Percentiles rank a stretch among this genome's conserved stretches.
These are phyloP conservation scores for Lentinula detonsa DNA, from an alignment of 768 basidiomycete species.

Conservation along the genomic window DNA sequence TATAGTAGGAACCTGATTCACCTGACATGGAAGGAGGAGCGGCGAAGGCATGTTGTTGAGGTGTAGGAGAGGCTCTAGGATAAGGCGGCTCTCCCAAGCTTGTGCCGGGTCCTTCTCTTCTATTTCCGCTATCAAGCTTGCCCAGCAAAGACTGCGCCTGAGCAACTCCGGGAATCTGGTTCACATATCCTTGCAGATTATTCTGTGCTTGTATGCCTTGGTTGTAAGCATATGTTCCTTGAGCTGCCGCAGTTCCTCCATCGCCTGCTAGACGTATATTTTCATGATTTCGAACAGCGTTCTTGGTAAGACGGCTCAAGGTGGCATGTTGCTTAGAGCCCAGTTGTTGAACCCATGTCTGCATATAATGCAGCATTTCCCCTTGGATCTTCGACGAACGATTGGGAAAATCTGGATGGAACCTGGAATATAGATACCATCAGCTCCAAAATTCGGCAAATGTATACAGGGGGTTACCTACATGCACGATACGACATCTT, in stretches of 20 bases:
- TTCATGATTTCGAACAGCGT: slow-evolving; percentile 64
- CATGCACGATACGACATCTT: slow-evolving; percentile 66
- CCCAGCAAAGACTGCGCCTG: slow-evolving; percentile 36
- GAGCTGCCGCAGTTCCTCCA: slow-evolving; percentile 36
- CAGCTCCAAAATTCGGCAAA: not conserved
- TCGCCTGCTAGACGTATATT: slow-evolving; percentile 58
- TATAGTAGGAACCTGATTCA: slow-evolving; percentile 26
- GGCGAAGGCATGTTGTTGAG: slow-evolving; percentile 10
- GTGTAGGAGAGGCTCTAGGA: slow-evolving; percentile 5
- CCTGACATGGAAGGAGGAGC: slow-evolving; percentile 13
- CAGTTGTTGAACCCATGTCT: slow-evolving; percentile 50
- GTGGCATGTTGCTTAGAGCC: slow-evolving; percentile 40
- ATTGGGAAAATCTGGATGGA: slow-evolving; percentile 82
- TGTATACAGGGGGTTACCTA: slow-evolving; percentile 24
- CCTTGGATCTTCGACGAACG: slow-evolving; percentile 57
- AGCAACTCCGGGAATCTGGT: slow-evolving; percentile 39
- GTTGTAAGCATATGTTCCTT: slow-evolving; percentile 42
- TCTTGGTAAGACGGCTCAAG: slow-evolving; percentile 54
- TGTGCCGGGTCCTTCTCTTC: slow-evolving; percentile 19
- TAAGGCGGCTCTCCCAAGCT: not conserved
- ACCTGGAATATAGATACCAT: slow-evolving; percentile 31
- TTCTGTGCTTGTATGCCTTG: slow-evolving; percentile 46
- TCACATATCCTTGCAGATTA: slow-evolving; percentile 34
- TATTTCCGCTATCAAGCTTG: slow-evolving; percentile 18
- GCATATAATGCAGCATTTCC: slow-evolving; percentile 70